Percentiles rank a stretch among this genome's conserved stretches.
These are phyloP conservation scores for Blastobotrys proliferans DNA, from an alignment of 1,139 yeast genomes.

Conservation along the genomic window DNA sequence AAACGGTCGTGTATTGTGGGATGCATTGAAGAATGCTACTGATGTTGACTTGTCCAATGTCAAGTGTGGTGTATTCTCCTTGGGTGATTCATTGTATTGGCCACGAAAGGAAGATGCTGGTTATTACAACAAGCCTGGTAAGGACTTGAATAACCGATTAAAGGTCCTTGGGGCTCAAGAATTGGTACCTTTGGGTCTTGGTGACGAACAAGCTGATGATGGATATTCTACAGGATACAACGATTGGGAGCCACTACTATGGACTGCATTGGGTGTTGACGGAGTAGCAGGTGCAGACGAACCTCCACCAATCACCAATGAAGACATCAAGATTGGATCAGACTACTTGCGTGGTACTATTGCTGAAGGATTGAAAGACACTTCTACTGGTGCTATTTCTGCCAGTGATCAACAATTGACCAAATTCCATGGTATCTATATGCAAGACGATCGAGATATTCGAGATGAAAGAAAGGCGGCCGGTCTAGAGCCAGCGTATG, in stretches of 20 bases:
- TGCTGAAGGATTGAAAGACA: constrained; percentile 77
- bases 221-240: constrained; percentile 87
- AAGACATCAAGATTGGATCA: constrained; percentile 87
- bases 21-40: constrained; percentile 61
- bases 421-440: constrained; percentile 96
- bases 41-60: constrained; percentile 71
- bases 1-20: constrained; percentile 92
- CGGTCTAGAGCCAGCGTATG: constrained; percentile 92
- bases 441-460: constrained; percentile 98
- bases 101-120: constrained; percentile 94
- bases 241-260: constrained; percentile 78
- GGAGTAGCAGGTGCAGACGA: constrained; percentile 82
- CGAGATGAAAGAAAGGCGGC: constrained; percentile 88
- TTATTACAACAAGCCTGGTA: constrained; percentile 89
- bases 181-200: constrained; percentile 73
- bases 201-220: constrained; percentile 97
- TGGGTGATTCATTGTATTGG: constrained; percentile 96
- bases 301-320: constrained; percentile 93
- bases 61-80: constrained; percentile 75
- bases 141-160: constrained; percentile 64
- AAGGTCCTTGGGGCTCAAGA: constrained; percentile 68
- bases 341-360: constrained; percentile 91
- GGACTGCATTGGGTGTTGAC: constrained; percentile 90
- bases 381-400: constrained; percentile 84
- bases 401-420: constrained; percentile 95